Percentiles rank a stretch among this genome's conserved stretches.
These are phyloP conservation scores for Lactarius hatsudake DNA, from an alignment of 768 basidiomycete species.

Conservation along the genomic window DNA sequence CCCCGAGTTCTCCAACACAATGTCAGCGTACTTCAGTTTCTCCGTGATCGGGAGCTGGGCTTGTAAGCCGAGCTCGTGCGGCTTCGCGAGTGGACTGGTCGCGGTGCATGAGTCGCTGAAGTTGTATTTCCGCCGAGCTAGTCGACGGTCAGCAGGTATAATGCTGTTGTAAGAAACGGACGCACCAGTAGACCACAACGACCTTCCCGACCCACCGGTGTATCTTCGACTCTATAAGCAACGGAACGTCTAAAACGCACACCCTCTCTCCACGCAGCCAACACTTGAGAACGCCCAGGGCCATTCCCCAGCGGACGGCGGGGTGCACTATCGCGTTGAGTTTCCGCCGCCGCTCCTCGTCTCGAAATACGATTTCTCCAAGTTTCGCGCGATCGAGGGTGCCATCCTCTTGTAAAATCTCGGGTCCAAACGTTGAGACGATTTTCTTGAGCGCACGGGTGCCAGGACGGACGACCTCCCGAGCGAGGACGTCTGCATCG, in stretches of 20 bases:
- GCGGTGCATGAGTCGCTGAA: constrained; percentile 76
- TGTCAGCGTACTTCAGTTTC: constrained; percentile 83
- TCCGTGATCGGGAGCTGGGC: constrained; percentile 77
- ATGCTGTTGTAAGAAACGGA: constrained; percentile 8
- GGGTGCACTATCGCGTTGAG: constrained; percentile 91
- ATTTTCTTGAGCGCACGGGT: constrained; percentile 70
- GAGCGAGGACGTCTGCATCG: constrained; percentile 89
- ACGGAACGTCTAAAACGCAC: constrained; percentile 86
- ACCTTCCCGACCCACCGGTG: constrained; percentile 83
- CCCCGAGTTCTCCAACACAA: constrained; percentile 88
- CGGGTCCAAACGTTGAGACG: constrained; percentile 63
- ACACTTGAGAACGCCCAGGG: constrained; percentile 57
- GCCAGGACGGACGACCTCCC: constrained; percentile 81
- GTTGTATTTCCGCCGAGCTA: constrained; percentile 83
- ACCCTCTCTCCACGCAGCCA: constrained; percentile 80
- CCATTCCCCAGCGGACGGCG: constrained; percentile 77
- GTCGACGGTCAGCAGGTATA: constrained; percentile 1
- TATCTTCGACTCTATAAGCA: constrained; percentile 85
- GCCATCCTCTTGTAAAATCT: constrained; percentile 65
- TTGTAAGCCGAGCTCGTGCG: constrained; percentile 72
- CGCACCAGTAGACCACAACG: constrained; percentile 89
- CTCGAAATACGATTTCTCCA: constrained; percentile 81
- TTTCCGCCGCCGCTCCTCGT: constrained; percentile 62
- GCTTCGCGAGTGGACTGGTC: constrained; percentile 64
- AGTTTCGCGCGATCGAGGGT: constrained; percentile 79